Evolutionary conservation across 148 eudicot genomes (phyloP).

Genomic region (Rhododendron mucronatum): DNA sequence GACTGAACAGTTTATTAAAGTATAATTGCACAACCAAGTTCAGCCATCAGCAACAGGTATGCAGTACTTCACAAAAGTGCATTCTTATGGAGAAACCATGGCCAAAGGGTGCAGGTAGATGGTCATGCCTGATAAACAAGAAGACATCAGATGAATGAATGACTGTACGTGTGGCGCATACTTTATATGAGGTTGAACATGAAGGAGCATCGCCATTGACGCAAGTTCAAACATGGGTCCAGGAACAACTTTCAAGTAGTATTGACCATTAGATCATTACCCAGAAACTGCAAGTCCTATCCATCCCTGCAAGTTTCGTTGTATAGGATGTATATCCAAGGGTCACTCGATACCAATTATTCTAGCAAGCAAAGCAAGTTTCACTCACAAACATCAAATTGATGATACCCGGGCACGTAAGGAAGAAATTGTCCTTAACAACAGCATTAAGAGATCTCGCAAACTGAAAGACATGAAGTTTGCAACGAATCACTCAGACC

Average conservation of each 20-base stretch:
- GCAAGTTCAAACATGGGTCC: not conserved
- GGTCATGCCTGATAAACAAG: not conserved
- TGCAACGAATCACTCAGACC: not conserved
- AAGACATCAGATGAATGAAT: not conserved
- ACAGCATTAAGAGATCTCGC: not conserved
- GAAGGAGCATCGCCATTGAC: not conserved
- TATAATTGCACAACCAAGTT: not conserved
- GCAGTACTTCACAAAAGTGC: not conserved
- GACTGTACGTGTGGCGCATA: not conserved
- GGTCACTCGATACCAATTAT: not conserved
- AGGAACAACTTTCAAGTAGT: not conserved
- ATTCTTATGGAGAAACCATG: not conserved
- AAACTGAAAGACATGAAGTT: not conserved
- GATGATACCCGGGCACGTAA: not conserved
- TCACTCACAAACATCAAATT: not conserved
- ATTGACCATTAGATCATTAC: not conserved
- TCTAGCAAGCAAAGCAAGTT: not conserved
- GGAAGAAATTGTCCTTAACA: not conserved
- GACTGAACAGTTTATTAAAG: not conserved
- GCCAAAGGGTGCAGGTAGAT: not conserved
- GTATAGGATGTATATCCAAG: not conserved
- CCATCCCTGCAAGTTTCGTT: not conserved
- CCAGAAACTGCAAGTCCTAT: not conserved
- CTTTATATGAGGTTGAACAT: not conserved
- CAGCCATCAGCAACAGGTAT: not conserved